A percentile compares a stretch with the other conserved stretches of the same genome.
Evolutionary conservation across 2,329 filamentous ascomycete species (phyloP).

Genomic region (Ascochyta clinopodiicola): DNA sequence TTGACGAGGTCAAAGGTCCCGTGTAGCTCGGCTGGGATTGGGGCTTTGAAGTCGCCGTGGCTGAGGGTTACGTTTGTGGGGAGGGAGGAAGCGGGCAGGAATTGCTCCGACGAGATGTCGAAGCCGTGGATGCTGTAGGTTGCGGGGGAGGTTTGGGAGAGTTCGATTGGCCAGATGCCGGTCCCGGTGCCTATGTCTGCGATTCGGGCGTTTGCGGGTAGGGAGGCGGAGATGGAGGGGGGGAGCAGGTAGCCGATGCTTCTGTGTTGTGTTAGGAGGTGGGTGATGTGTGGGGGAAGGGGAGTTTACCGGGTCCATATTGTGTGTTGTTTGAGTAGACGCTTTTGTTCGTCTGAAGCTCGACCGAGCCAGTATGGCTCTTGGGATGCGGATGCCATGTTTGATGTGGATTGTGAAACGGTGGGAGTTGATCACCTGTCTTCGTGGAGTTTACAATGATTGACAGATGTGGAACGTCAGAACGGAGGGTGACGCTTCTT

Average conservation of each 20-base stretch:
- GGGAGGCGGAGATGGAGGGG: slow-evolving; percentile 23
- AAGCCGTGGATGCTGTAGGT: slow-evolving; percentile 36
- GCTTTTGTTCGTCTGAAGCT: slow-evolving; percentile 35
- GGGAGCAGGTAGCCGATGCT: slow-evolving; percentile 38
- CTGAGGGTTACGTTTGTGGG: slow-evolving; percentile 32
- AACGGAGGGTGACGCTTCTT: not conserved
- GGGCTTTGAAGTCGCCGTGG: slow-evolving; percentile 36
- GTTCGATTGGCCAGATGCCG: slow-evolving; percentile 39
- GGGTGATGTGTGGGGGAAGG: no score
- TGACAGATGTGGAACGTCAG: not conserved
- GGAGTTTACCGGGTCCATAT: slow-evolving; percentile 34
- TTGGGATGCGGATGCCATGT: not conserved
- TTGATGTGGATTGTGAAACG: not conserved
- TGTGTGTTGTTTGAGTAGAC: slow-evolving; percentile 35
- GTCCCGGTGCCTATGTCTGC: slow-evolving; percentile 42
- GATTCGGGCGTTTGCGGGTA: slow-evolving; percentile 33
- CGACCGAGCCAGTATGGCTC: slow-evolving; percentile 41
- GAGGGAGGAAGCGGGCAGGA: slow-evolving; percentile 22
- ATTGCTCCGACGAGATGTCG: slow-evolving; percentile 38
- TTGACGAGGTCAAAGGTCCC: slow-evolving; percentile 42
- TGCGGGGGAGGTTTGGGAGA: slow-evolving; percentile 25
- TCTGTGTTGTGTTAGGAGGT: slow-evolving; percentile 9
- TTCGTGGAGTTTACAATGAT: not conserved
- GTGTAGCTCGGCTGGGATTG: slow-evolving; percentile 32
- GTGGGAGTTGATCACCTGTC: not conserved